Percentiles rank a stretch among this genome's conserved stretches.
Conservation (phyloP, 208 protist genomes). For the Blastocrithidia nonstop region DNA sequence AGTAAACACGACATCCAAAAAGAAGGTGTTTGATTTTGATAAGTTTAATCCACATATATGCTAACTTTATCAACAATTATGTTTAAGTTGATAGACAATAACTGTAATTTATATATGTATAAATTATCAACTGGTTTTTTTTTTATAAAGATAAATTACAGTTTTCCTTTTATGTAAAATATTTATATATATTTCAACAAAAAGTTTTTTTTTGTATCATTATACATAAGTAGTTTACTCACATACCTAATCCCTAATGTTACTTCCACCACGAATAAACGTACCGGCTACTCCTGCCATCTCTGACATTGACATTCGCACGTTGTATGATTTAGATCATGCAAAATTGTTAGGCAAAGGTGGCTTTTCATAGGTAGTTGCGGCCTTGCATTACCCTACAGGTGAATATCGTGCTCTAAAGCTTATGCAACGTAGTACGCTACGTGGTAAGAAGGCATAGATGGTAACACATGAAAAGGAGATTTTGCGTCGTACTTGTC, state of each 20-base stretch:
- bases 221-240: neutral
- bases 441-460: slow-evolving; percentile 60
- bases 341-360: slow-evolving; percentile 49
- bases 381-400: slow-evolving; percentile 33
- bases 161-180: too few species aligned
- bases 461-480: slow-evolving; percentile 80
- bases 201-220: neutral
- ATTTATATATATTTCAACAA: slow-evolving; percentile 1
- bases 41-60: too few species aligned
- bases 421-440: slow-evolving; percentile 35
- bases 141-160: slow-evolving; percentile 1
- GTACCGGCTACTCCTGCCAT: slow-evolving; percentile 59
- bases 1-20: too few species aligned
- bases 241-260: neutral
- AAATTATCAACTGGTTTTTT: neutral
- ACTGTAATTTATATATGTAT: slow-evolving; percentile 1
- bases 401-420: slow-evolving; percentile 63
- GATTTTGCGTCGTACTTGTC: slow-evolving; percentile 59
- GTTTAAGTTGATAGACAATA: too few species aligned
- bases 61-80: too few species aligned
- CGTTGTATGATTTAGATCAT: slow-evolving; percentile 48
- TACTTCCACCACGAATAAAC: slow-evolving; percentile 18
- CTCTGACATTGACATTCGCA: slow-evolving; percentile 34
- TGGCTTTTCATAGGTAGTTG: slow-evolving; percentile 67
- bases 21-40: too few species aligned